Evolutionary conservation across 108 stramenopile species (phyloP).

Genomic region (Nannochloropsis salina): DNA sequence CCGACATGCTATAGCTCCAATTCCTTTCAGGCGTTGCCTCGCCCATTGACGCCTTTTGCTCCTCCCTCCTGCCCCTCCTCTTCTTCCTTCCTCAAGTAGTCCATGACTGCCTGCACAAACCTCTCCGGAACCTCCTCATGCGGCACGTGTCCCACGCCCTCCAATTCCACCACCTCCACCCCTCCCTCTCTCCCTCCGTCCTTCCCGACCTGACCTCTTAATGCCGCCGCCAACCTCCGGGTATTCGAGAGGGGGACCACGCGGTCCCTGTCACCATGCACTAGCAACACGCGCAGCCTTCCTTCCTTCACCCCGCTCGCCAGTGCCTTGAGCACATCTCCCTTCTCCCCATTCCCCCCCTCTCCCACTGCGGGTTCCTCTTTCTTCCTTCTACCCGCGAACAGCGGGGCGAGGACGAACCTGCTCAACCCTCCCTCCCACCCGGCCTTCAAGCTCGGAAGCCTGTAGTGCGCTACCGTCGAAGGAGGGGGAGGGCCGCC

Average conservation of each 20-base stretch:
- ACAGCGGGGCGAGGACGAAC: background rate
- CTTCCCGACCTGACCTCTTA: too few species aligned
- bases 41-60: too few species aligned
- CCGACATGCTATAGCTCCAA: too few species aligned
- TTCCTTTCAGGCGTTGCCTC: too few species aligned
- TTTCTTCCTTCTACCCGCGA: background rate
- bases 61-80: background rate
- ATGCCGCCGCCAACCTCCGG: background rate
- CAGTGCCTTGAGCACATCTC: background rate
- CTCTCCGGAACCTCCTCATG: background rate
- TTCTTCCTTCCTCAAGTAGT: background rate
- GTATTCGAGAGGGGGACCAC: background rate
- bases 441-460: constrained; percentile 2
- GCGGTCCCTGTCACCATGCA: background rate
- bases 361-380: background rate
- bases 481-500: background rate
- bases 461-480: background rate
- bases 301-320: background rate
- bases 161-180: background rate
- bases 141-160: constrained; percentile 7
- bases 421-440: constrained; percentile 15
- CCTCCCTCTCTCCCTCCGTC: constrained; percentile 10
- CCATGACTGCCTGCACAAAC: background rate
- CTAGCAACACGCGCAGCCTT: background rate
- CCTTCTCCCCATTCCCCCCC: too few species aligned